A percentile compares a stretch with the other conserved stretches of the same genome.
phyloP scores from a whole-genome alignment of 345 rosid genomes.

The Populus nigra region DNA sequence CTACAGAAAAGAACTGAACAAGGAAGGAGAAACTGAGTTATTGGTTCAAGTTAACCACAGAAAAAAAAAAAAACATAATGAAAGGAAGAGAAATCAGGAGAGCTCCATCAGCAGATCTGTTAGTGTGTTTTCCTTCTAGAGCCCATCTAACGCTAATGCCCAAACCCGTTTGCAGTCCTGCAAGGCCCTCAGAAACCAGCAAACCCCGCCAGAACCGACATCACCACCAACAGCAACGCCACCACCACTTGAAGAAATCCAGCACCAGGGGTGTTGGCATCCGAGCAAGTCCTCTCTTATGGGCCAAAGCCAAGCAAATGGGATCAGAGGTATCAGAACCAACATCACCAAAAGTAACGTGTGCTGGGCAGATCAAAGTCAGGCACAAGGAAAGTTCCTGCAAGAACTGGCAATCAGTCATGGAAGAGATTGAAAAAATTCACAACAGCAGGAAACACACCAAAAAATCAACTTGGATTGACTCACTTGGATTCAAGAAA shows the following conservation, averaged over 20 bases:
- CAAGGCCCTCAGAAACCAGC: slow-evolving; percentile 44
- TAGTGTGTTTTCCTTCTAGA: slow-evolving; percentile 85
- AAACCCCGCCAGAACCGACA: slow-evolving; percentile 41
- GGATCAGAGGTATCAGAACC: slow-evolving; percentile 62
- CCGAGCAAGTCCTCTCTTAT: slow-evolving; percentile 55
- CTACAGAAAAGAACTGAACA: not conserved
- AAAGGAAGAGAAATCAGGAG: slow-evolving; percentile 62
- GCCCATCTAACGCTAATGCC: slow-evolving; percentile 62
- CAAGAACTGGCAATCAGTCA: slow-evolving; percentile 76
- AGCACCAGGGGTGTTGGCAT: slow-evolving; percentile 27
- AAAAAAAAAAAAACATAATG: slow-evolving; percentile 37
- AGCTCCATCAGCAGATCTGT: slow-evolving; percentile 66
- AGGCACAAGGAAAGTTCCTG: slow-evolving; percentile 50
- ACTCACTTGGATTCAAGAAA: slow-evolving; percentile 64
- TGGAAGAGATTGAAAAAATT: slow-evolving; percentile 46
- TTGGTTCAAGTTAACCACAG: not conserved
- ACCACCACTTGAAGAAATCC: slow-evolving; percentile 37
- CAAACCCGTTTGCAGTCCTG: slow-evolving; percentile 73
- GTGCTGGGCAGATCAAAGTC: slow-evolving; percentile 96
- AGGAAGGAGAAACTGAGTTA: slow-evolving; percentile 2
- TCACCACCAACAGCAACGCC: slow-evolving; percentile 34
- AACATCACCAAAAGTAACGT: slow-evolving; percentile 84
- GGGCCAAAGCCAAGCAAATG: slow-evolving; percentile 61
- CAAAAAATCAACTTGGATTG: slow-evolving; percentile 44
- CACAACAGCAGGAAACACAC: slow-evolving; percentile 42